Conservation (phyloP, 306 rosid species). For the Lathyrus aphaca region DNA sequence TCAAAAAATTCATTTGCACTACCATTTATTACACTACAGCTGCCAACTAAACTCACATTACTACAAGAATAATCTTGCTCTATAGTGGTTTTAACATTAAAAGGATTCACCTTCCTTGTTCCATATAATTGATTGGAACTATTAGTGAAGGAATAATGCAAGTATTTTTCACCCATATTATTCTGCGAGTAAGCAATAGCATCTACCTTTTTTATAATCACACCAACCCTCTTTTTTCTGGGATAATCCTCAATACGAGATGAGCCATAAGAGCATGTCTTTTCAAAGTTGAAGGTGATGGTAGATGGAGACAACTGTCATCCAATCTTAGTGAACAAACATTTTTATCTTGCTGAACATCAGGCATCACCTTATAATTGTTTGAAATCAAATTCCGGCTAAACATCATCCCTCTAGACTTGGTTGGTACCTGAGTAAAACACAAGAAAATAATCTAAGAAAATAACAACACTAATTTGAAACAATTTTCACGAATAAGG, state of each 20-base stretch:
- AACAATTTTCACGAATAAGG: not conserved
- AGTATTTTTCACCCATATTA: constrained; percentile 64
- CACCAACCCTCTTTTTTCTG: constrained; percentile 57
- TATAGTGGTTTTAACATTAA: constrained; percentile 49
- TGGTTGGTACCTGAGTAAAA: constrained; percentile 45
- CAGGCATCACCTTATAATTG: constrained; percentile 34
- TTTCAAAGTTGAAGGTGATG: constrained; percentile 58
- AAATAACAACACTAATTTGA: not conserved
- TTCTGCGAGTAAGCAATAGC: constrained; percentile 67
- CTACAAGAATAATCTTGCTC: constrained; percentile 56
- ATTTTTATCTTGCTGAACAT: constrained; percentile 41
- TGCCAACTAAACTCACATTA: constrained; percentile 76
- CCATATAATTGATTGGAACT: constrained; percentile 50
- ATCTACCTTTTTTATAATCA: constrained; percentile 64
- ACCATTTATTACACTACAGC: constrained; percentile 69
- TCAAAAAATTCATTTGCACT: constrained; percentile 43
- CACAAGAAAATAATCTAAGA: constrained; percentile 8
- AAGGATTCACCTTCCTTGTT: constrained; percentile 44
- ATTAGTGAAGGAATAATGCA: constrained; percentile 56
- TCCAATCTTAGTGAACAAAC: constrained; percentile 39
- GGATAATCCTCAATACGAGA: constrained; percentile 49
- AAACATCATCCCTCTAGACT: constrained; percentile 36
- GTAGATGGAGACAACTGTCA: constrained; percentile 31
- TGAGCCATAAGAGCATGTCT: constrained; percentile 50
- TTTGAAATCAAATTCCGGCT: constrained; percentile 38